These are phyloP conservation scores for Begonia masoniana DNA, from an alignment of 306 rosid genomes.

Conservation along the genomic window DNA sequence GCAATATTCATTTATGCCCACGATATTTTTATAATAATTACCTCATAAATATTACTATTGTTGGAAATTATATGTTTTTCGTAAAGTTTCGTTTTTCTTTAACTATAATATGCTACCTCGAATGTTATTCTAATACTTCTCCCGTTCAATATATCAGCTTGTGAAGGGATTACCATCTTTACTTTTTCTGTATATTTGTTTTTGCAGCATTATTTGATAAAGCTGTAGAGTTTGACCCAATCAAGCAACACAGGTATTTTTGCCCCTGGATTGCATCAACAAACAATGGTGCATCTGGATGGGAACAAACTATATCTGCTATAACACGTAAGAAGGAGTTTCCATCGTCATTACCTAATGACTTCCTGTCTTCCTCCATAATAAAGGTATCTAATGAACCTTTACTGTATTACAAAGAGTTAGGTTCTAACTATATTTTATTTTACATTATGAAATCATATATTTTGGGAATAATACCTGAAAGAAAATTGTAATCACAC, in stretches of 20 bases:
- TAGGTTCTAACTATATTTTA: not conserved
- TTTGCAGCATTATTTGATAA: slow-evolving; percentile 16
- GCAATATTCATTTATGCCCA: too few relatives aligned
- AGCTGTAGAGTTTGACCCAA: slow-evolving; percentile 67
- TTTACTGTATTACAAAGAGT: not conserved
- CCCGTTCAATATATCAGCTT: too few relatives aligned
- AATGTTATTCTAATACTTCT: too few relatives aligned
- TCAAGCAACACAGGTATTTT: slow-evolving; percentile 85
- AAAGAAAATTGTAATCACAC: too few relatives aligned
- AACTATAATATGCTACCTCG: too few relatives aligned
- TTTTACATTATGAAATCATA: not conserved
- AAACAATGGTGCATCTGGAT: slow-evolving; percentile 57
- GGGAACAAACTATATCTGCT: slow-evolving; percentile 78
- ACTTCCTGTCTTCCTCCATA: slow-evolving; percentile 34
- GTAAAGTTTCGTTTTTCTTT: too few relatives aligned
- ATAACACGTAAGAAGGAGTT: slow-evolving; percentile 37
- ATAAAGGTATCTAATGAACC: slow-evolving; percentile 42
- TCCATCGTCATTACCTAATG: slow-evolving; percentile 26
- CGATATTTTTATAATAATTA: too few relatives aligned
- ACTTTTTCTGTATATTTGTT: too few relatives aligned
- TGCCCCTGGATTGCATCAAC: slow-evolving; percentile 86
- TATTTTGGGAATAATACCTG: too few relatives aligned
- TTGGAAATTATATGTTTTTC: too few relatives aligned
- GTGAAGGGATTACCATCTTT: too few relatives aligned
- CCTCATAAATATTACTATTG: too few relatives aligned